Conservation (phyloP, 129 eudicot species). For the Logfia minima region DNA sequence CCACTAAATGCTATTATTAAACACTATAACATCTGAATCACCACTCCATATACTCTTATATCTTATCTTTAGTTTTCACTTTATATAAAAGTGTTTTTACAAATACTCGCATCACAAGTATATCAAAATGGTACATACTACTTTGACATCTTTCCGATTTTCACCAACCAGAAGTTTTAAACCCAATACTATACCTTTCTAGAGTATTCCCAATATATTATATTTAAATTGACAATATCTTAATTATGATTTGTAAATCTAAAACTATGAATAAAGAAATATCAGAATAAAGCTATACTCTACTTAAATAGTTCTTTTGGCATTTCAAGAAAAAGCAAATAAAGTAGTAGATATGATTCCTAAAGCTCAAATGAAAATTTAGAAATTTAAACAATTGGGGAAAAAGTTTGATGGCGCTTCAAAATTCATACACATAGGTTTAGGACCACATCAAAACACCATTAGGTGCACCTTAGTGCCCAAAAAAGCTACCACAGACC, state of each 20-base stretch:
- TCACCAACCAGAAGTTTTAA: not conserved
- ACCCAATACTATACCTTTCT: not conserved
- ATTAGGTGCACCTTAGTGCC: constrained; percentile 42
- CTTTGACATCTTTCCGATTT: not conserved
- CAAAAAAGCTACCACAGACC: constrained; percentile 50
- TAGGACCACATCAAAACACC: constrained; percentile 40
- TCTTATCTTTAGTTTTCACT: no score
- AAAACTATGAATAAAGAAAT: not conserved
- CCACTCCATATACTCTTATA: no score
- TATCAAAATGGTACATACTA: no score
- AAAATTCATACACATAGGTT: constrained; percentile 23
- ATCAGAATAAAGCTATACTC: constrained; percentile 13
- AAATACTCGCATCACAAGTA: no score
- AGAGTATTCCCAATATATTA: constrained; percentile 5
- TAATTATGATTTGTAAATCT: constrained; percentile 7
- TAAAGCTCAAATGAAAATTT: constrained; percentile 19
- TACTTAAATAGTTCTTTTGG: constrained; percentile 24
- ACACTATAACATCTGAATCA: no score
- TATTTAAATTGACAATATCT: constrained; percentile 7
- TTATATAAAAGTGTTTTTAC: no score
- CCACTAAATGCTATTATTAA: no score
- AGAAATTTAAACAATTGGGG: not conserved
- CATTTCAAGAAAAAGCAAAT: constrained; percentile 39
- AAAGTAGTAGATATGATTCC: constrained; percentile 31
- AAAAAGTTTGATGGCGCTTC: constrained; percentile 7